Conservation (phyloP, 176 grass and related monocot genomes). For the Carex kokanica region DNA sequence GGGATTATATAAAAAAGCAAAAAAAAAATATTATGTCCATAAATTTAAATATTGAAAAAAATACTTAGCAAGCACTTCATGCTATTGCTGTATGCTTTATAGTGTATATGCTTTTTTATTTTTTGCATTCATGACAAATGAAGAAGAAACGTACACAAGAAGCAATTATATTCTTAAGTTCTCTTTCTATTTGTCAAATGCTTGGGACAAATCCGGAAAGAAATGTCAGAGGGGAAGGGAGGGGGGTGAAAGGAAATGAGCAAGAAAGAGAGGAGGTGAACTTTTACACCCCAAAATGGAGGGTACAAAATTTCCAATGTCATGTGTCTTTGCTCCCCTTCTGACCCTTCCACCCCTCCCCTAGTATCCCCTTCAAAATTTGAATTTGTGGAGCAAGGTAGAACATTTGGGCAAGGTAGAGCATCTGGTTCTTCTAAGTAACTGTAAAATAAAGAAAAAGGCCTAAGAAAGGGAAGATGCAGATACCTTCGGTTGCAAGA, state of each 20-base stretch:
- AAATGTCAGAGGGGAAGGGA: background rate
- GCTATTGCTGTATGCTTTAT: background rate
- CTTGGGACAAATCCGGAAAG: background rate
- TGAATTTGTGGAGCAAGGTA: background rate
- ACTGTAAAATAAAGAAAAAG: background rate
- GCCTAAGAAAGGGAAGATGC: background rate
- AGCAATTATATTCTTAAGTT: background rate
- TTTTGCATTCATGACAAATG: background rate
- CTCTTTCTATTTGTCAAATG: background rate
- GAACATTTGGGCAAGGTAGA: background rate
- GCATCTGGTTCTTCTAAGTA: background rate
- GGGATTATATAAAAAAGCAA: background rate
- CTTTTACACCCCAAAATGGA: background rate
- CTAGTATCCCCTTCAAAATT: background rate
- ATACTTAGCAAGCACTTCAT: background rate
- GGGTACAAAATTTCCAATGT: background rate
- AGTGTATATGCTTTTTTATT: background rate
- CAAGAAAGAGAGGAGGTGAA: background rate
- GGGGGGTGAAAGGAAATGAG: background rate
- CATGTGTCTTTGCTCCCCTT: background rate
- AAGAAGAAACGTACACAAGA: background rate
- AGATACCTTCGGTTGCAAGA: slow-evolving; percentile 14
- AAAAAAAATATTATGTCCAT: background rate
- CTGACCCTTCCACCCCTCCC: background rate
- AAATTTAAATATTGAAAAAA: background rate